Conservation (phyloP, 1,139 yeast species). For the Scheffersomyces quercinus region DNA sequence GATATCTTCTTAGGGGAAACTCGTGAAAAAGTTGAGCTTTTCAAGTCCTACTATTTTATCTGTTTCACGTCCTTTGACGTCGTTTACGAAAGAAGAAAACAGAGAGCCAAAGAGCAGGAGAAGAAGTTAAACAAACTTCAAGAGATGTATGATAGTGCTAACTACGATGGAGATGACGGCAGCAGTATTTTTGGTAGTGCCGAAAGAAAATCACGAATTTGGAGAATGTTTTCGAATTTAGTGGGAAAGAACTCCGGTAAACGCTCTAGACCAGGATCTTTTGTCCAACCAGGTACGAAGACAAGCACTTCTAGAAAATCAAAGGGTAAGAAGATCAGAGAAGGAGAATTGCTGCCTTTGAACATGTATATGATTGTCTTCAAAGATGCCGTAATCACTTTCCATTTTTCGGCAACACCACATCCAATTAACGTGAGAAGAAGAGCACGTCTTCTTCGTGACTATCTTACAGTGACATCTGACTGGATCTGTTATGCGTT, state of each 20-base stretch:
- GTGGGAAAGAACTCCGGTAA: conserved; percentile 4
- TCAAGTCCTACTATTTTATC: conserved; percentile 84
- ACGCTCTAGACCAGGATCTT: background rate
- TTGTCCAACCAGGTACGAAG: conserved; percentile 8
- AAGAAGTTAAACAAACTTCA: conserved; percentile 40
- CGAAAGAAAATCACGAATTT: conserved; percentile 19
- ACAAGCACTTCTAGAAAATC: conserved; percentile 27
- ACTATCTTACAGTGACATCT: conserved; percentile 84
- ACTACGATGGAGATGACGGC: conserved; percentile 12
- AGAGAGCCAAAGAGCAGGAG: conserved; percentile 45
- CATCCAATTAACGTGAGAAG: conserved; percentile 95
- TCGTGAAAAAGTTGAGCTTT: conserved; percentile 91
- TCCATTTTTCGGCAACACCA: conserved; percentile 93
- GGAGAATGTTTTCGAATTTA: conserved; percentile 17
- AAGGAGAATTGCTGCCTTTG: conserved; percentile 83
- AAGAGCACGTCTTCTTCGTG: conserved; percentile 83
- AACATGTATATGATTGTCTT: conserved; percentile 93
- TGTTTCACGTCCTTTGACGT: conserved; percentile 93
- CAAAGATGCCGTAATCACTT: conserved; percentile 85
- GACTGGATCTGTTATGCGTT: conserved; percentile 98
- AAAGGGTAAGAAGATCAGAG: conserved; percentile 42
- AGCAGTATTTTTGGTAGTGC: conserved; percentile 20
- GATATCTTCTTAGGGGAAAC: conserved; percentile 94
- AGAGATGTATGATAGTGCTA: conserved; percentile 32
- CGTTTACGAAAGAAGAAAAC: conserved; percentile 65